Base-by-base conservation (phyloP, 2,329 filamentous ascomycete genomes). In the Venturia carpophila region DNA sequence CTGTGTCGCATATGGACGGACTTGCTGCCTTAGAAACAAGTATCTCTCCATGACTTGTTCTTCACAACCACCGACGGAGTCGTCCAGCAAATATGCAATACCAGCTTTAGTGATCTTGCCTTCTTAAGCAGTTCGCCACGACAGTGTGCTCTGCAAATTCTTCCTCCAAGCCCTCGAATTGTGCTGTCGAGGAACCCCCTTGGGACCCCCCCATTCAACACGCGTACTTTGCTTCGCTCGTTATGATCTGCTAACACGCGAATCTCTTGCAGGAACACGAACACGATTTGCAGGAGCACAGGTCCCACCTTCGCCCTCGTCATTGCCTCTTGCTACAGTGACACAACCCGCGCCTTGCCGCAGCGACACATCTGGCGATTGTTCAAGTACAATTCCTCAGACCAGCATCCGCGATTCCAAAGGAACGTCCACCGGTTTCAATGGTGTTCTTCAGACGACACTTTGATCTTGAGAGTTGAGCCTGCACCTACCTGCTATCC, bases 341-440 rank as follows among this genome's bases (percentile, higher is more conserved):
- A 37, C 52, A 58, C 52, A n/a, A 58, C 1, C 27, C 15, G 52
- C n/a, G 19, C 52, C 52, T 58, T 58, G 52, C 52, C 27, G 52
- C 52, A 58, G 5, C 30, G 52, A 52, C 19, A 34, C 49, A 58
- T 37, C 52, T 37, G 30, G 21, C 13, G 47, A 30, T 15, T 37
- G 52, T 37, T 58, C 30, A 58, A 58, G 27, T 58, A n/a, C 52
- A 58, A 37, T 6, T 27, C 52, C 19, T 58, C 52, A n/a, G 5
- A n/a, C 10, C 5, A 37, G 37, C 27, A 19, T 37, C 27, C 19
- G 52, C 52, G 19, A 56, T 0, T n/a, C 52, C 30, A 37, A n/a
- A 58, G 13, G 52, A 19, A n/a, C 15, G 27, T 37, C 27, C 30
- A 37, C 1, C 52, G 27, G 21, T 10, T 21, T 58, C 30, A 37